These are phyloP conservation scores for Manihot esculenta DNA, from an alignment of 441 rosid species.

Conservation along the genomic window DNA sequence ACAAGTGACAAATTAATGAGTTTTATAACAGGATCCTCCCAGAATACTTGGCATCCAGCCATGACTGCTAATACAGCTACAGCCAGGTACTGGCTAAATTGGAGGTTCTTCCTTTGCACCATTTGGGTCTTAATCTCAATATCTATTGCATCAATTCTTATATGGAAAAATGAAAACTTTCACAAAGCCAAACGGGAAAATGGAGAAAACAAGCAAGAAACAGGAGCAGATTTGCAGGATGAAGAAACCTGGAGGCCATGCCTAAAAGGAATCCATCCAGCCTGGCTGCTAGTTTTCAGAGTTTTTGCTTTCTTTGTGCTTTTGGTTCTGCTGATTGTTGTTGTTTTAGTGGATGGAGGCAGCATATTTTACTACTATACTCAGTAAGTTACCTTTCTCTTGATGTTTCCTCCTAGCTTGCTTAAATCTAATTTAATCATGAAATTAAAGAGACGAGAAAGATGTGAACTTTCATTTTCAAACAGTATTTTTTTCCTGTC, in stretches of 20 bases:
- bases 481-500: not conserved
- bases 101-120: slow-evolving; percentile 66
- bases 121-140: slow-evolving; percentile 40
- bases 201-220: slow-evolving; percentile 41
- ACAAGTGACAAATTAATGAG: slow-evolving; percentile 37
- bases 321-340: slow-evolving; percentile 46
- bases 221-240: slow-evolving; percentile 52
- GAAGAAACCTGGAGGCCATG: slow-evolving; percentile 91
- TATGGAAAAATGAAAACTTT: slow-evolving; percentile 64
- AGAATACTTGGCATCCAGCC: slow-evolving; percentile 72
- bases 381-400: slow-evolving; percentile 50
- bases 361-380: slow-evolving; percentile 86
- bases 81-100: slow-evolving; percentile 57
- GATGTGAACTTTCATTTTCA: slow-evolving; percentile 4
- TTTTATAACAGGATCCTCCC: slow-evolving; percentile 49
- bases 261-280: slow-evolving; percentile 77
- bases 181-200: slow-evolving; percentile 17
- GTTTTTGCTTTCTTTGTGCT: slow-evolving; percentile 64
- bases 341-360: slow-evolving; percentile 57
- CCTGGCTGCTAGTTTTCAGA: slow-evolving; percentile 86
- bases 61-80: slow-evolving; percentile 48
- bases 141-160: slow-evolving; percentile 34
- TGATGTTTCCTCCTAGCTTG: not conserved
- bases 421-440: not conserved
- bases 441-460: not conserved